phyloP scores from a whole-genome alignment of 257 asterid genomes.

The Scutellaria minor region DNA sequence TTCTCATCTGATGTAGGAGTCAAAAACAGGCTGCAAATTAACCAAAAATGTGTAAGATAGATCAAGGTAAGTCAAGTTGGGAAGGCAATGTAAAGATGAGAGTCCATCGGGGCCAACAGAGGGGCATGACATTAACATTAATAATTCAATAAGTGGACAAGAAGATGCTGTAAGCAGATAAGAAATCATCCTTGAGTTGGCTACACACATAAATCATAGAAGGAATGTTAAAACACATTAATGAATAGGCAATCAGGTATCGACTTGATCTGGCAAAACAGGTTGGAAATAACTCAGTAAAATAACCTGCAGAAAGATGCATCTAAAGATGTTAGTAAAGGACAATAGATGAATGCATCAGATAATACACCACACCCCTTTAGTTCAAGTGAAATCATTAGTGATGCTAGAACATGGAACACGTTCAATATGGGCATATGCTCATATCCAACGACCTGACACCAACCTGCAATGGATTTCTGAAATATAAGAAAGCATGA shows the following conservation, averaged over 20 bases:
- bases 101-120: constrained; percentile 88
- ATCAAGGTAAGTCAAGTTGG: constrained; percentile 78
- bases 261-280: constrained; percentile 17
- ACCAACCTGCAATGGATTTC: constrained; percentile 70
- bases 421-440: constrained; percentile 81
- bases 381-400: constrained; percentile 88
- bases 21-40: constrained; percentile 78
- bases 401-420: constrained; percentile 79
- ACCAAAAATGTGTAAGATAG: constrained; percentile 89
- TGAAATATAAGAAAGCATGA: background rate
- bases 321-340: constrained; percentile 83
- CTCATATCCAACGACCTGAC: constrained; percentile 91
- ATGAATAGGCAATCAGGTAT: background rate
- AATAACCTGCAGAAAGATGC: constrained; percentile 92
- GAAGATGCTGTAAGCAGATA: constrained; percentile 81
- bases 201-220: constrained; percentile 49
- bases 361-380: constrained; percentile 96
- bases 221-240: constrained; percentile 20
- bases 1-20: constrained; percentile 47
- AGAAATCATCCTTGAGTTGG: constrained; percentile 89
- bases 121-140: constrained; percentile 93
- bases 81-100: constrained; percentile 64
- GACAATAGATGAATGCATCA: constrained; percentile 83
- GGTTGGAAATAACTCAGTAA: background rate
- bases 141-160: constrained; percentile 79